Conservation (phyloP, 2,329 filamentous ascomycete genomes). For the Tolypocladium ovalisporum region DNA sequence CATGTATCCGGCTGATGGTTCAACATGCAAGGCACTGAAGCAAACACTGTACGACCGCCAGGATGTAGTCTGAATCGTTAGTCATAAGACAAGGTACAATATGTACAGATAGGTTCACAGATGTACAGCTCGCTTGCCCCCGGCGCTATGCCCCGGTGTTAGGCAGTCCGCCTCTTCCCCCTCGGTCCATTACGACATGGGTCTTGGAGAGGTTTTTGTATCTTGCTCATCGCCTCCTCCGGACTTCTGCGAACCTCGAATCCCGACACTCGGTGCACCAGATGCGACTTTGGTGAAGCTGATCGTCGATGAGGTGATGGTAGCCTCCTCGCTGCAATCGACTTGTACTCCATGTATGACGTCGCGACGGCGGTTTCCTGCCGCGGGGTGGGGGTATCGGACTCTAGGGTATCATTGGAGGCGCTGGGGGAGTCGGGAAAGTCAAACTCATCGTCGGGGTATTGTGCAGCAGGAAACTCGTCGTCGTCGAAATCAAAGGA, state of each 20-base stretch:
- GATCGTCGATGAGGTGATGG: slow-evolving; percentile 21
- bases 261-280: slow-evolving; percentile 15
- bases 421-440: slow-evolving; percentile 11
- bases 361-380: slow-evolving; percentile 20
- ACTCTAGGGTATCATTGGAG: slow-evolving; percentile 25
- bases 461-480: slow-evolving; percentile 26
- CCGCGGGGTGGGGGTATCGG: slow-evolving; percentile 33
- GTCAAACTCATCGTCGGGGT: slow-evolving; percentile 26
- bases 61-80: slow-evolving; percentile 1
- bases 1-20: not conserved
- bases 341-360: slow-evolving; percentile 26
- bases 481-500: slow-evolving; percentile 21
- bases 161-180: slow-evolving; percentile 28
- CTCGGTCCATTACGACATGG: slow-evolving; percentile 27
- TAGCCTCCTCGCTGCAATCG: slow-evolving; percentile 18
- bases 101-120: slow-evolving; percentile 26
- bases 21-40: too few relatives aligned
- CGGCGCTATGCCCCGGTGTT: slow-evolving; percentile 27
- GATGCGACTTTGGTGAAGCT: slow-evolving; percentile 23
- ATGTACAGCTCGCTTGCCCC: slow-evolving; percentile 26
- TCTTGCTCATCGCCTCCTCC: slow-evolving; percentile 32
- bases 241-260: slow-evolving; percentile 31
- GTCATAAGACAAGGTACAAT: slow-evolving; percentile 24
- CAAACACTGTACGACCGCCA: not conserved
- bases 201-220: slow-evolving; percentile 36